Evolutionary conservation across 768 basidiomycete species (phyloP).

Genomic region (Amanita pallidorosea): DNA sequence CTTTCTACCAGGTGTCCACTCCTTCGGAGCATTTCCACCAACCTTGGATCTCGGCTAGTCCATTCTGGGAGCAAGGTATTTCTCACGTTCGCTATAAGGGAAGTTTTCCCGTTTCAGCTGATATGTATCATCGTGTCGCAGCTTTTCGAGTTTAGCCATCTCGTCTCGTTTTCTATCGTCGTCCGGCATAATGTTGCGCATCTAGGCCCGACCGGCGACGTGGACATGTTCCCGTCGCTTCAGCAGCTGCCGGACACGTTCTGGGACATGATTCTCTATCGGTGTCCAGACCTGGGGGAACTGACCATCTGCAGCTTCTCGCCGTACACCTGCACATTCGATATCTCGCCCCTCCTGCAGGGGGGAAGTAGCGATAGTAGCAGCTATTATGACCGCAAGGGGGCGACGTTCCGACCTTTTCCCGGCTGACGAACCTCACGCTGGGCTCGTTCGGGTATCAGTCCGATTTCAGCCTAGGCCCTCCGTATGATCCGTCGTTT

Average conservation of each 20-base stretch:
- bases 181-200: constrained; percentile 34
- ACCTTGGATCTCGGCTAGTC: constrained; percentile 27
- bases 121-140: too few relatives aligned
- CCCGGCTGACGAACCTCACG: constrained; percentile 29
- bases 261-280: constrained; percentile 37
- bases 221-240: constrained; percentile 19
- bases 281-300: constrained; percentile 37
- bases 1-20: constrained; percentile 38
- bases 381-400: neutral
- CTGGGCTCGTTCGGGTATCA: constrained; percentile 42
- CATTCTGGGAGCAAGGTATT: constrained; percentile 23
- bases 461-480: constrained; percentile 29
- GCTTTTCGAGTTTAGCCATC: constrained; percentile 33
- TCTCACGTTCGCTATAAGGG: too few relatives aligned
- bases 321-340: constrained; percentile 31
- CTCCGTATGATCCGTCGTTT: constrained; percentile 18
- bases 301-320: constrained; percentile 41
- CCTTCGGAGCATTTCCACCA: constrained; percentile 32
- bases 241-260: constrained; percentile 29
- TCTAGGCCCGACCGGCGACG: constrained; percentile 6
- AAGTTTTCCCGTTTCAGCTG: too few relatives aligned
- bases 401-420: constrained; percentile 20
- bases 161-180: constrained; percentile 35
- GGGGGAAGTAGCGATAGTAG: neutral
- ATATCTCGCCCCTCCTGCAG: constrained; percentile 7